Percentiles rank a stretch among this genome's conserved stretches.
Evolutionary conservation across 257 asterid species (phyloP).

Genomic region (Coffea eugenioides): DNA sequence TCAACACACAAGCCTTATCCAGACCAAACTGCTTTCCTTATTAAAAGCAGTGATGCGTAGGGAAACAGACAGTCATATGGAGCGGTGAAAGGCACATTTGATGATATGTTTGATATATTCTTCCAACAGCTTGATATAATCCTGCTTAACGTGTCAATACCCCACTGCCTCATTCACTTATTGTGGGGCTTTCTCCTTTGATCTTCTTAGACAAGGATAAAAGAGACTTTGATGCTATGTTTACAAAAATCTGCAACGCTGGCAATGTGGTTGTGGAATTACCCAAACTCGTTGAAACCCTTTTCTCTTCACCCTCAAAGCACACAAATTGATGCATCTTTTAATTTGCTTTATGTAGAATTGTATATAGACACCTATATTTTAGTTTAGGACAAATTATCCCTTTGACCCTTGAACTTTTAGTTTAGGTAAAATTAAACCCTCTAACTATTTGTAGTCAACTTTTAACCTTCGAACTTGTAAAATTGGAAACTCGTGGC

Average conservation of each 20-base stretch:
- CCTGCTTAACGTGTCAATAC: constrained; percentile 23
- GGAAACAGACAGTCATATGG: constrained; percentile 12
- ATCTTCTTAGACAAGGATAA: neutral
- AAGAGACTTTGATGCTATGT: neutral
- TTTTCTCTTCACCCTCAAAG: neutral
- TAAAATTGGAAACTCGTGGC: too few species aligned
- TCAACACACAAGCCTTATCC: constrained; percentile 25
- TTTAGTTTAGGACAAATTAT: neutral
- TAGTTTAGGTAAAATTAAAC: too few species aligned
- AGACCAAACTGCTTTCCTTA: neutral
- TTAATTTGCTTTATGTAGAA: too few species aligned
- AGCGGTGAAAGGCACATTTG: neutral
- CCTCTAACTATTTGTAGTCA: too few species aligned
- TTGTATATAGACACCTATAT: neutral
- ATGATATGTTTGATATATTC: neutral
- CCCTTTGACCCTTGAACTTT: too few species aligned
- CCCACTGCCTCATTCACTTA: constrained; percentile 19
- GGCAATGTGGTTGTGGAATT: neutral
- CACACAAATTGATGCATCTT: neutral
- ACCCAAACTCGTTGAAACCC: neutral
- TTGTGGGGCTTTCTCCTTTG: neutral
- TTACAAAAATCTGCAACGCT: neutral
- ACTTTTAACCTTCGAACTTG: too few species aligned
- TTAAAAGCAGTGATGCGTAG: constrained; percentile 17
- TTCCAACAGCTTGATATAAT: neutral